Evolutionary conservation across 2,329 filamentous ascomycete species (phyloP).

Genomic region (Paracamarosporium sp.): DNA sequence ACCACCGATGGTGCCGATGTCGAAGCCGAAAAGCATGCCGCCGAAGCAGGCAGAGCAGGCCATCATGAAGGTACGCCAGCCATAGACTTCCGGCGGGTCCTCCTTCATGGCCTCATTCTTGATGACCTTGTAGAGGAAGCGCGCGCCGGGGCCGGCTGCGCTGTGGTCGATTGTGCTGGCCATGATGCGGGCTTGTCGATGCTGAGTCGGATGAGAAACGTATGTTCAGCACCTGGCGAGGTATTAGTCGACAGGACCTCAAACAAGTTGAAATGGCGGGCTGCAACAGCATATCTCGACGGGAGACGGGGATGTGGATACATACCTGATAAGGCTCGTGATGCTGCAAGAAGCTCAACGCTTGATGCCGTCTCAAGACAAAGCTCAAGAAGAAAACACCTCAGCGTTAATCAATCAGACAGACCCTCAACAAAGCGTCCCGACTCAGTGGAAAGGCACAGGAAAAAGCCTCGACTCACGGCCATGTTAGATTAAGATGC

Average conservation of each 20-base stretch:
- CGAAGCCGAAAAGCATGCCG: slow-evolving; percentile 71
- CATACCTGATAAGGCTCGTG: not conserved
- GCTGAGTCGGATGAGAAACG: not conserved
- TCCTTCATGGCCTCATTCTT: slow-evolving; percentile 74
- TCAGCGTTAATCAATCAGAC: not conserved
- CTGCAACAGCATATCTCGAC: no score
- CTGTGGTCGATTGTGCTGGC: not conserved
- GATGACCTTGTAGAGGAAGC: slow-evolving; percentile 63
- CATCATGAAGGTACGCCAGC: slow-evolving; percentile 71
- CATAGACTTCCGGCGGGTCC: slow-evolving; percentile 72
- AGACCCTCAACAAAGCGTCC: slow-evolving; percentile 3
- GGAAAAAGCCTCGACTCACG: not conserved
- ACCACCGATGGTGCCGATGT: slow-evolving; percentile 72
- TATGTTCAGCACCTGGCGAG: not conserved
- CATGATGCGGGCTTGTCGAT: not conserved
- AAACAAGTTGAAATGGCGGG: no score
- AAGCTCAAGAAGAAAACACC: not conserved
- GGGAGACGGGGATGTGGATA: no score
- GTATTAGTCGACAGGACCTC: not conserved
- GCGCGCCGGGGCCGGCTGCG: slow-evolving; percentile 29
- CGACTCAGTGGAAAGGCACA: not conserved
- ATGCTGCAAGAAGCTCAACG: not conserved
- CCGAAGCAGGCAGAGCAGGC: slow-evolving; percentile 73
- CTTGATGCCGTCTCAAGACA: not conserved
- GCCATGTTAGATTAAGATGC: not conserved